Percentiles rank a stretch among this genome's conserved stretches.
phyloP scores from a whole-genome alignment of 2,329 filamentous ascomycete species.

The Sporothrix brunneoviolacea region DNA sequence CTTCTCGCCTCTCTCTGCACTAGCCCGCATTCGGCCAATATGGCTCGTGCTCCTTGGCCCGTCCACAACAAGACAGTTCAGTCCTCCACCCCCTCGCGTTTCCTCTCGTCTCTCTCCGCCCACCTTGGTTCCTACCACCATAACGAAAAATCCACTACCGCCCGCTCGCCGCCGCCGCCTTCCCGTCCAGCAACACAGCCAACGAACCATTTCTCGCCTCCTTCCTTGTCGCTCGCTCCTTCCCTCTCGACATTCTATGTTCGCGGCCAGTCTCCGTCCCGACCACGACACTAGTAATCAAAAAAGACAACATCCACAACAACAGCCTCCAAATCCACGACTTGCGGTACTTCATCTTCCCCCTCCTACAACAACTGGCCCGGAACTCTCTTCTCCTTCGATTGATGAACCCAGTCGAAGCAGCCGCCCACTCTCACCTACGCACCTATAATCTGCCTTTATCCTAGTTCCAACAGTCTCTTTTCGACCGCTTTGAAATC shows the following conservation, averaged over 20 bases:
- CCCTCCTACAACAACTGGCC: neutral
- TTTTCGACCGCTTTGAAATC: too few relatives aligned
- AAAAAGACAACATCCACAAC: neutral
- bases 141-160: neutral
- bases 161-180: slow-evolving; percentile 5
- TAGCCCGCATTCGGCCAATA: neutral
- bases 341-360: neutral
- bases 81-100: slow-evolving; percentile 2
- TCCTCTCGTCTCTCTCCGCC: neutral
- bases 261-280: neutral
- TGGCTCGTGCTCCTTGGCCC: slow-evolving; percentile 1
- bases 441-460: too few relatives aligned
- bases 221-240: slow-evolving; percentile 1
- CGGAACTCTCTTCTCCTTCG: neutral
- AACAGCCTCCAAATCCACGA: neutral
- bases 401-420: neutral
- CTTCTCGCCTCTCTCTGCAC: neutral
- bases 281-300: slow-evolving; percentile 3
- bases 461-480: too few relatives aligned
- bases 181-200: neutral
- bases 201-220: neutral
- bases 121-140: neutral
- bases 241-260: neutral
- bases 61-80: too few relatives aligned
- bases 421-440: slow-evolving; percentile 1